Evolutionary conservation across 371 early-diverging fungal genomes (phyloP), one percentile per base, ranked within the genome.

Genomic region (Haplosporangium sp.): DNA sequence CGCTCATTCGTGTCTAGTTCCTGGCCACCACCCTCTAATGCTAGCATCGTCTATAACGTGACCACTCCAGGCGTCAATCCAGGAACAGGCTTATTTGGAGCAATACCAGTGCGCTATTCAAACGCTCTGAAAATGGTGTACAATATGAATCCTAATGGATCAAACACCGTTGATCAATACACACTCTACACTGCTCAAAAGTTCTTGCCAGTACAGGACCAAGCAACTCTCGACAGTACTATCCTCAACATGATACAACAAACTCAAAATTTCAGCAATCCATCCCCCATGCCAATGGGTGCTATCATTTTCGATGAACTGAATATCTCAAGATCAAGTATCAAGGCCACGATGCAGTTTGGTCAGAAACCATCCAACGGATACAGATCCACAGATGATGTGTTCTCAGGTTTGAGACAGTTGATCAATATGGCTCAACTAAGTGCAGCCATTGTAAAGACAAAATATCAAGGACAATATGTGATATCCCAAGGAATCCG

Each of bases 281-380:
- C 20, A 47, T 19, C n/a, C 0, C 17, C 39, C 27, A 44, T 66
- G 61, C 79, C 79, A 15, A 74, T 70, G 55, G 79, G 79, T n/a
- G 64, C 67, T 10, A 15, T 74, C 2, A 2, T 20, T 11, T 67
- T 59, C 57, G 65, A 76, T 3, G 63, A 27, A 1, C 37, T 71
- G 44, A 68, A 79, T 40, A 10, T 58, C 1, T 52, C 48, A 4
- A 44, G 48, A 27, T 34, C 56, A 3, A 63, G 39, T 15, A n/a
- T 71, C 34, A 70, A 65, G 66, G 64, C 69, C 55, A 79, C 72
- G 1, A 71, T 79, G 81, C 81, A 79, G 48, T 68, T 57, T 50
- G 74, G 71, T 4, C 56, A 71, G 15, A 55, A 20, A 13, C 0
- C 34, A 3, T n/a, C 10, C 7, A 42, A 27, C 64, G 45, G 0